phyloP scores from a whole-genome alignment of 2,329 filamentous ascomycete species.

The Ascocoryne sarcoides region DNA sequence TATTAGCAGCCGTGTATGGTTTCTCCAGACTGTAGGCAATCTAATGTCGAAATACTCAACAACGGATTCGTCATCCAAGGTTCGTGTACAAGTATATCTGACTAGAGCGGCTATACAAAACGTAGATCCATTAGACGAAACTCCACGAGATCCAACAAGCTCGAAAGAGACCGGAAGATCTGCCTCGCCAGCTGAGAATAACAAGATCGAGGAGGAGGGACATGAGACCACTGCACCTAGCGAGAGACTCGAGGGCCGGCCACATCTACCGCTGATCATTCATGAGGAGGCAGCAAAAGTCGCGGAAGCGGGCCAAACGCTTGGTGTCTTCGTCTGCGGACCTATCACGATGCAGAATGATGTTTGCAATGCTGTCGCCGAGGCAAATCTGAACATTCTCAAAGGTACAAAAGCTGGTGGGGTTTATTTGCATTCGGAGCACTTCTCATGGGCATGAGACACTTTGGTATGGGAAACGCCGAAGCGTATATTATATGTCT shows the following conservation, averaged over 20 bases:
- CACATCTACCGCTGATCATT: not conserved
- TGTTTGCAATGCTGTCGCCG: constrained; percentile 1
- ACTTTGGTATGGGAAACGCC: no score
- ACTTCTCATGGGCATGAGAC: constrained; percentile 16
- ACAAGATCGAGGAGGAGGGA: not conserved
- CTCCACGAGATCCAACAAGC: no score
- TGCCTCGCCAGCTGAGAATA: not conserved
- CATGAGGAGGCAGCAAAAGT: not conserved
- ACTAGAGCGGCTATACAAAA: no score
- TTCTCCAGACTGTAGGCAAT: no score
- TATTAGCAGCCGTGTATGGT: no score
- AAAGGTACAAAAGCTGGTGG: not conserved
- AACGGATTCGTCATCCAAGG: no score
- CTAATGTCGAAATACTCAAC: no score
- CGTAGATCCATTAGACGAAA: no score
- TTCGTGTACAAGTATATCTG: no score
- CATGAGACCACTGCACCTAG: not conserved
- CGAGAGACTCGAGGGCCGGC: not conserved
- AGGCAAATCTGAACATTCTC: not conserved
- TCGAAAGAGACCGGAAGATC: not conserved
- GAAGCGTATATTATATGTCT: no score
- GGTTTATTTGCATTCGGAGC: constrained; percentile 49
- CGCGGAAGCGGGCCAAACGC: not conserved
- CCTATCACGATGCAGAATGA: constrained; percentile 1
- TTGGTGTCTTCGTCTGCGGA: constrained; percentile 1